Evolutionary conservation across 2,329 filamentous ascomycete genomes (phyloP), one percentile per base, ranked within the genome.

Genomic region (Scedosporium dehoogii): DNA sequence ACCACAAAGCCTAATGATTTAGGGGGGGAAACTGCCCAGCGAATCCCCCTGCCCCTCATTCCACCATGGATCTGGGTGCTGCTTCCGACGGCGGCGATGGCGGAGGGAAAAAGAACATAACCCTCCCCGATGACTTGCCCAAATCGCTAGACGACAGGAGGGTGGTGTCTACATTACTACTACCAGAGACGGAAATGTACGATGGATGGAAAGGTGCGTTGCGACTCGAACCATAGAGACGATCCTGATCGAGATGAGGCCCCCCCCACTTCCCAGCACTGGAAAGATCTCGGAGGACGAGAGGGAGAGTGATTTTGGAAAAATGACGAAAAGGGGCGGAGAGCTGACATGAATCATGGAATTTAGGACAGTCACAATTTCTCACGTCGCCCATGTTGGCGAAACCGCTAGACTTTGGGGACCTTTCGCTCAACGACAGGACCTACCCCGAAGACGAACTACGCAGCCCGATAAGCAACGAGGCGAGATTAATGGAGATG

Each of bases 131-230:
- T 67, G 94, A 99, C 75, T 84, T 99, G 42, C 94, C 94, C 10
- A 94, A 85, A 67, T 96, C 92, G 12, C 84, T 99, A 62, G 89
- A 99, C 74, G 94, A 99, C 78, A 86, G 94, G 64, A 85, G 87
- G 68, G 81, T 81, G 69, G 83, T 89, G 41, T 83, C 86, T 3
- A 80, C 79, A 57, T 85, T 87, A 65, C 83, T 87, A 66, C 82
- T 89, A 62, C 81, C 82, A 46, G 94, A 97, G 79, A 96, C 92
- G 48, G 94, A 97, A 79, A 91, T 97, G 78, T 99, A 97, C 74
- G 94, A 99, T 82, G 94, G 91, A 68, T 99, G 94, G 94, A 92
- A 97, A 87, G 93, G 93, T 81, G 67, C 65, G 78, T 77, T 10
- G 42, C 58, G 51, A 46, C 63, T 64, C 61, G 64, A 46, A 9